phyloP scores from a whole-genome alignment of 805 yeast species.

The Saccharomyces paradoxus region DNA sequence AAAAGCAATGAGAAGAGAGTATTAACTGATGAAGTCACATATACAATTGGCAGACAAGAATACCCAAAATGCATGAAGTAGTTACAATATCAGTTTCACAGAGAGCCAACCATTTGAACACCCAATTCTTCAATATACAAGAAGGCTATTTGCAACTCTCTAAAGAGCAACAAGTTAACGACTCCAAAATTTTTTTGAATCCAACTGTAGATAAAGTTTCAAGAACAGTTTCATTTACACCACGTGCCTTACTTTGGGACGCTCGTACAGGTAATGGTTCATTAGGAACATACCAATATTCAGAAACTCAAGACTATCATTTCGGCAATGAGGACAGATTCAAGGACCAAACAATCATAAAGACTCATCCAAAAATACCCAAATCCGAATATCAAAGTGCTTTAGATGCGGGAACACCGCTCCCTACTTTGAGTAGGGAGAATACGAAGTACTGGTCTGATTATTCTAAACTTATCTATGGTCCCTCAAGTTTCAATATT shows the following conservation, averaged over 20 bases:
- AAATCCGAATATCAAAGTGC: conserved; percentile 58
- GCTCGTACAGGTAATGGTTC: conserved; percentile 69
- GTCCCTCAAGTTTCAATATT: conserved; percentile 49
- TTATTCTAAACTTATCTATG: conserved; percentile 57
- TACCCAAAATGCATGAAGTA: conserved; percentile 55
- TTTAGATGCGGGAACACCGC: conserved; percentile 41
- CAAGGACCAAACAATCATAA: conserved; percentile 7
- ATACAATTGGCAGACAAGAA: neutral
- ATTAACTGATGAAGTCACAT: too few species aligned
- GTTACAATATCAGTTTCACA: conserved; percentile 69
- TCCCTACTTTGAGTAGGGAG: conserved; percentile 31
- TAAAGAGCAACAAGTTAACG: conserved; percentile 20
- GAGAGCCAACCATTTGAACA: conserved; percentile 59
- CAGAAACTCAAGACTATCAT: conserved; percentile 21
- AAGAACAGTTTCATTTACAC: conserved; percentile 57
- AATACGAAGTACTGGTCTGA: conserved; percentile 73
- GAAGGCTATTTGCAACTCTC: conserved; percentile 51
- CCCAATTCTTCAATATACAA: conserved; percentile 78
- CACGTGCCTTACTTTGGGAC: conserved; percentile 79
- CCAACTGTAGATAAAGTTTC: conserved; percentile 33
- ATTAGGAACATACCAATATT: conserved; percentile 46
- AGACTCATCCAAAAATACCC: conserved; percentile 30
- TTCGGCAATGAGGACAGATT: conserved; percentile 6
- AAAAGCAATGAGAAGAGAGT: neutral
- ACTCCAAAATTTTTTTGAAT: conserved; percentile 41